Evolutionary conservation across 441 rosid genomes (phyloP), one percentile per base, ranked within the genome.

Genomic region (Viola pubescens): DNA sequence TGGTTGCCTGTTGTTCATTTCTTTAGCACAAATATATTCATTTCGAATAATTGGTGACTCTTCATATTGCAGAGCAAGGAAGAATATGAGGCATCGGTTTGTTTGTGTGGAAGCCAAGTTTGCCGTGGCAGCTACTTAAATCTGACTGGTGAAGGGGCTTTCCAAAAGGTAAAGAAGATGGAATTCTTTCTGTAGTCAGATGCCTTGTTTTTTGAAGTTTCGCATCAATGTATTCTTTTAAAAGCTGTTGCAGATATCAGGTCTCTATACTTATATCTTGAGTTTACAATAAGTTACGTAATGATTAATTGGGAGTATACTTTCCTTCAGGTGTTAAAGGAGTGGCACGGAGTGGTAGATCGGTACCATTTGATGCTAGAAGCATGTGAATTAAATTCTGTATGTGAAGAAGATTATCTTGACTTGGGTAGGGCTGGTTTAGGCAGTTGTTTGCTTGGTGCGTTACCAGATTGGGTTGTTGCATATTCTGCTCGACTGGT

Each of bases 121-220:
- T 94, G 99, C 64, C 88, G 99, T 49, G 99, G 99, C 51, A 94
- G 96, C 88, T 94, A 94, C 82, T 83, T 94, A 76, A 94, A 94
- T 80, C 81, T 94, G 75, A 94, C 99, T 9, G 99, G 99, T 50
- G 99, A 94, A 82, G 99, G 95, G 70, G 95, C 99, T 75, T 94
- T 89, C 65, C 88, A 79, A 68, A 94, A 89, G 99, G 99, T 94
- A 75, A 40, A 9, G 49, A 58, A 9, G 38, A 16, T 54, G 13
- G 7, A 7, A 47, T 12, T 40, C 45, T 58, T 26, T 62, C 38
- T n/a, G 19, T 19, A 19, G 26, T 19, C 26, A 19, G 26, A 19
- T 19, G 26, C 26, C 26, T 19, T 19, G 26, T 19, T 0, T 14
- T 13, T 49, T 49, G 10, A 7, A 49, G 26, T 19, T 19, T 0